Base-by-base conservation (phyloP, 106 monocot species). In the Amphibolis antarctica region DNA sequence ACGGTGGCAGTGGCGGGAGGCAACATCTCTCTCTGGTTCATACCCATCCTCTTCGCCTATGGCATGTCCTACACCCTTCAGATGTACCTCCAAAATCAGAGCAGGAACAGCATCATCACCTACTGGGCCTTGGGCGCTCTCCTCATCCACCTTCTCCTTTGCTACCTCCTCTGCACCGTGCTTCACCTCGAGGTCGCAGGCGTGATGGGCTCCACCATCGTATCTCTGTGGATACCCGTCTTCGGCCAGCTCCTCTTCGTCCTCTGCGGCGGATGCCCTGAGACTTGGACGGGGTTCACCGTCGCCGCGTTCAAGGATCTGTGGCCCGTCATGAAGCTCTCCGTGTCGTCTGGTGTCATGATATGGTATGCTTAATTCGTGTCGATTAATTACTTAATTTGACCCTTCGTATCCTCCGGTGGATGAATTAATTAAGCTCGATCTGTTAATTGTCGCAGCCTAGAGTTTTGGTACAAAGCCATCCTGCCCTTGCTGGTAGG, bases 401-500 rank as follows among this genome's bases (percentile, higher is more conserved):
- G 43, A 46, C n/a, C 56, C 27, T n/a, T n/a, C n/a, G n/a, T n/a
- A 28, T 10, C 13, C 21, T 13, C 28, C 5, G 28, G 49, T 49
- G n/a, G 1, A 28, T 15, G 48, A 12, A 49, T 2, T 4, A 36
- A 7, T 36, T 7, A 36, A 4, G 36, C 7, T 36, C 36, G 7
- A 4, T 4, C 7, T 1, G 12, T 49, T 49, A 13, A 1, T 4
- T 26, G 13, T 11, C 12, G 21, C 66, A 85, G 89, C 51, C 58
- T 89, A 69, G 89, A 89, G 50, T 28, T 85, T 6, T 90, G 85
- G 89, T 90, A 90, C 76, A 80, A 78, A 25, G 80, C 80, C 28
- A 78, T 85, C 15, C 59, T 90, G 72, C 67, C 83, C 0, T 27
- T 90, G n/a, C 42, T 90, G 36, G 83, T 82, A 12, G 89, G 89